These are phyloP conservation scores for Phialemonium atrogriseum DNA, from an alignment of 2,329 filamentous ascomycete species.

Conservation along the genomic window DNA sequence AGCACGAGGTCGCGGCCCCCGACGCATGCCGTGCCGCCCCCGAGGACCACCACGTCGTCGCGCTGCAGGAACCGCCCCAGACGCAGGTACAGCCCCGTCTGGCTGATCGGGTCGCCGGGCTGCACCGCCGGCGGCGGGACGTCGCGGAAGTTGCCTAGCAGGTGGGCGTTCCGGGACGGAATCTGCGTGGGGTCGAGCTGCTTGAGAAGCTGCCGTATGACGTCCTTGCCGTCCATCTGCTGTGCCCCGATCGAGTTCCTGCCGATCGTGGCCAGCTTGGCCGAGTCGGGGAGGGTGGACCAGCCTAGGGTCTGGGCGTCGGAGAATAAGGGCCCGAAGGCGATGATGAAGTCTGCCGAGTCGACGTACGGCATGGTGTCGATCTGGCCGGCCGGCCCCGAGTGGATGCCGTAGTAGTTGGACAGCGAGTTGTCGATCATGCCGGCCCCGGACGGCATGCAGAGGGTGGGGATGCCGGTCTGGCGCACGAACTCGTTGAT, in stretches of 20 bases:
- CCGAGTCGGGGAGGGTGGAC: too few relatives aligned
- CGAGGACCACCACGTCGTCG: not conserved
- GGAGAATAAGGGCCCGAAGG: not conserved
- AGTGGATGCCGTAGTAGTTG: not conserved
- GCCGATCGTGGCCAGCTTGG: too few relatives aligned
- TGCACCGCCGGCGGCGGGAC: too few relatives aligned
- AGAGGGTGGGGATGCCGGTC: not conserved
- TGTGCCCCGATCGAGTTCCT: too few relatives aligned
- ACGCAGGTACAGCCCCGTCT: too few relatives aligned
- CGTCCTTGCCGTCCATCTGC: too few relatives aligned
- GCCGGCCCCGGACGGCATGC: constrained; percentile 1
- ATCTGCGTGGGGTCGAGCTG: too few relatives aligned
- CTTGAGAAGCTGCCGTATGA: too few relatives aligned
- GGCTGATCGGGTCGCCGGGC: too few relatives aligned
- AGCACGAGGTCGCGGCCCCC: not conserved
- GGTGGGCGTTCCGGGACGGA: too few relatives aligned
- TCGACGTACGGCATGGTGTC: not conserved
- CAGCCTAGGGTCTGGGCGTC: not conserved
- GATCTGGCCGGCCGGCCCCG: not conserved
- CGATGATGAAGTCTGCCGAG: not conserved
- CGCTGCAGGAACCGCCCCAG: not conserved
- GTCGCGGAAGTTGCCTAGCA: too few relatives aligned
- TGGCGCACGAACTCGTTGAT: too few relatives aligned
- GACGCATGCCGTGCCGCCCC: not conserved
- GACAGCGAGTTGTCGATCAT: not conserved